Evolutionary conservation across 352 stramenopile species (phyloP).

Genomic region (Pythium scleroteichum): DNA sequence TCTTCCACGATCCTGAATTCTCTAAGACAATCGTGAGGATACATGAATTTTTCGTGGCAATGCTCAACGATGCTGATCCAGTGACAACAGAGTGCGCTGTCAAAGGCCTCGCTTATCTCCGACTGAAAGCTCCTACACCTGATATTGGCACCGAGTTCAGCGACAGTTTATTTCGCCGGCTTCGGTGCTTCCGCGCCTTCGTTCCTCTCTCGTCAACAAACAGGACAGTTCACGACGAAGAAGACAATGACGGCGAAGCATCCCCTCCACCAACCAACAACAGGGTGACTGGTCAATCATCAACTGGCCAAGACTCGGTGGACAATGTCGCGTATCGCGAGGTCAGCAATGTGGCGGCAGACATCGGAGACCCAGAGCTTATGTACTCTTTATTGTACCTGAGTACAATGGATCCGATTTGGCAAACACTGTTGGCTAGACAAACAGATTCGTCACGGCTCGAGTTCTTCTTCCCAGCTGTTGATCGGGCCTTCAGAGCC

Average conservation of each 20-base stretch:
- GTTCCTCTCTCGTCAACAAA: slow-evolving; percentile 28
- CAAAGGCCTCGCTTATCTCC: slow-evolving; percentile 75
- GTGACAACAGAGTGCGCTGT: slow-evolving; percentile 75
- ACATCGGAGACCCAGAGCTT: slow-evolving; percentile 75
- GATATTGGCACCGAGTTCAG: slow-evolving; percentile 66
- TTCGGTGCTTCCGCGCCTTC: slow-evolving; percentile 81
- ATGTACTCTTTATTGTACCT: slow-evolving; percentile 85
- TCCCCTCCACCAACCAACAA: neutral
- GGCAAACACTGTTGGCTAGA: slow-evolving; percentile 24
- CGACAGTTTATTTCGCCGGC: slow-evolving; percentile 72
- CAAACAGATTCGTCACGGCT: neutral
- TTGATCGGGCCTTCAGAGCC: slow-evolving; percentile 46
- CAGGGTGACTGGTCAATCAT: neutral
- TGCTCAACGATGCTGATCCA: slow-evolving; percentile 72
- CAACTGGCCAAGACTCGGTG: slow-evolving; percentile 30
- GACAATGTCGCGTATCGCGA: slow-evolving; percentile 84
- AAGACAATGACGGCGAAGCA: slow-evolving; percentile 32
- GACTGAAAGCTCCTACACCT: slow-evolving; percentile 50
- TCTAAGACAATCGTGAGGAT: slow-evolving; percentile 39
- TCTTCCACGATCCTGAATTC: slow-evolving; percentile 35
- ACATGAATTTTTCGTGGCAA: slow-evolving; percentile 80
- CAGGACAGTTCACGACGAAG: neutral
- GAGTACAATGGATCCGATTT: slow-evolving; percentile 75
- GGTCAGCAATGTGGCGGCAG: slow-evolving; percentile 80
- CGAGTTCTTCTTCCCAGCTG: slow-evolving; percentile 47